Evolutionary conservation across 305 asterid species (phyloP).

Genomic region (Striga hermonthica): DNA sequence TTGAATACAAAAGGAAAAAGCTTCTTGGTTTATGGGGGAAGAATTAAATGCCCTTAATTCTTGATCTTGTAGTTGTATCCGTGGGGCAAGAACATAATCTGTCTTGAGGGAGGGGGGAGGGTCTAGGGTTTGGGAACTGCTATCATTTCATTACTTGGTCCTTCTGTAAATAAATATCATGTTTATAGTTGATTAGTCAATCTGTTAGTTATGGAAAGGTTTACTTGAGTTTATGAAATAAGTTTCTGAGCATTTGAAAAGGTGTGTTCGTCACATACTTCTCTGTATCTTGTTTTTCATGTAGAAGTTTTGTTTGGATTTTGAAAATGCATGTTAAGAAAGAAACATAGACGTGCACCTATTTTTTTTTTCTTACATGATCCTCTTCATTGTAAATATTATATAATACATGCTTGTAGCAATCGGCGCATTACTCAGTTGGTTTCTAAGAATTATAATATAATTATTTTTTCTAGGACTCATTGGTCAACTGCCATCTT

Average conservation of each 20-base stretch:
- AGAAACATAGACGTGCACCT: constrained; percentile 34
- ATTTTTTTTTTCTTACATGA: constrained; percentile 12
- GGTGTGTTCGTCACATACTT: constrained; percentile 18
- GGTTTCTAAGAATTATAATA: background rate
- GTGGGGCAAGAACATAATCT: constrained; percentile 32
- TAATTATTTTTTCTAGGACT: background rate
- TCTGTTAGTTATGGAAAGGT: constrained; percentile 18
- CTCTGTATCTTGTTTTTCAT: constrained; percentile 12
- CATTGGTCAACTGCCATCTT: background rate
- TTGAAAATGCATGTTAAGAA: constrained; percentile 34
- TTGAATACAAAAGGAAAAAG: constrained; percentile 21
- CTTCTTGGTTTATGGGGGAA: constrained; percentile 5
- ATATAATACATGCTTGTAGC: background rate
- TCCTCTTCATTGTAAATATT: constrained; percentile 4
- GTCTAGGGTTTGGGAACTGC: constrained; percentile 4
- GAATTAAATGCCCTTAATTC: background rate
- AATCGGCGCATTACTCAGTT: background rate
- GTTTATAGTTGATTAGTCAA: background rate
- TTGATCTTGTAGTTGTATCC: constrained; percentile 23
- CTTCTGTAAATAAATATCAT: constrained; percentile 1
- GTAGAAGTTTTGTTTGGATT: constrained; percentile 27
- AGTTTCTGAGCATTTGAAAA: constrained; percentile 11
- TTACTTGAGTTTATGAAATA: constrained; percentile 12
- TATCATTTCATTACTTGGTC: background rate
- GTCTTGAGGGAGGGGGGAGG: constrained; percentile 31